Evolutionary conservation across 208 protist species (phyloP).

Genomic region (Phytomonas francai): DNA sequence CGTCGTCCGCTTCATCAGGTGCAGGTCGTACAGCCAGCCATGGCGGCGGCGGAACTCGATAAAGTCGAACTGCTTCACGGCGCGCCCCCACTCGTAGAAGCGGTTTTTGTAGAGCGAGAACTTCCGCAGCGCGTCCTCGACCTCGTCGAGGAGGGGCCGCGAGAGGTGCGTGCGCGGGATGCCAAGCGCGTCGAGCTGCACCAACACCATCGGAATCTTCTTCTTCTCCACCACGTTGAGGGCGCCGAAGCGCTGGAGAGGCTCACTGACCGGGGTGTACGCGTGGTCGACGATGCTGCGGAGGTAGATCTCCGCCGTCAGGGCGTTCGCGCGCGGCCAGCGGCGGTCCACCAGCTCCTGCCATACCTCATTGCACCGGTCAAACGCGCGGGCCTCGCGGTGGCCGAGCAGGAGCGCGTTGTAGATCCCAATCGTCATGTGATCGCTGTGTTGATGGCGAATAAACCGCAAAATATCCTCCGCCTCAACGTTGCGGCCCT

Average conservation of each 20-base stretch:
- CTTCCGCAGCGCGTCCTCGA: conserved; percentile 84
- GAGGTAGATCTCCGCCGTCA: conserved; percentile 78
- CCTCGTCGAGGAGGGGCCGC: conserved; percentile 68
- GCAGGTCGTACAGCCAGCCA: conserved; percentile 86
- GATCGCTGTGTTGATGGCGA: conserved; percentile 44
- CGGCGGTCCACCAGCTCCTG: conserved; percentile 77
- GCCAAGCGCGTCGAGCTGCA: conserved; percentile 78
- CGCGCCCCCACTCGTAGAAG: conserved; percentile 86
- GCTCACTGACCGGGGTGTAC: conserved; percentile 66
- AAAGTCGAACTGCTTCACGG: conserved; percentile 88
- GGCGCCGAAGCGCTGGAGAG: conserved; percentile 66
- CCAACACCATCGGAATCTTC: conserved; percentile 75
- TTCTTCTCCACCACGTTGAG: conserved; percentile 83
- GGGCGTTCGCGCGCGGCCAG: conserved; percentile 63
- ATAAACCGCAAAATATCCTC: conserved; percentile 71
- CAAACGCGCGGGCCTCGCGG: conserved; percentile 60
- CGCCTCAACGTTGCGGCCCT: conserved; percentile 68
- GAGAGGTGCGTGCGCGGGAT: conserved; percentile 78
- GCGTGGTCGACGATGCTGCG: conserved; percentile 82
- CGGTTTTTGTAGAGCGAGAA: conserved; percentile 60
- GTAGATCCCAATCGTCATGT: conserved; percentile 51
- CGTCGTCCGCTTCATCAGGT: conserved; percentile 75
- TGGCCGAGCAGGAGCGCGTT: conserved; percentile 79
- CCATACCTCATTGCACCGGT: conserved; percentile 73
- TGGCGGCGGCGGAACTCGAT: conserved; percentile 83